phyloP scores from a whole-genome alignment of 495 filamentous ascomycete genomes.

The Aspergillus bertholletiae region DNA sequence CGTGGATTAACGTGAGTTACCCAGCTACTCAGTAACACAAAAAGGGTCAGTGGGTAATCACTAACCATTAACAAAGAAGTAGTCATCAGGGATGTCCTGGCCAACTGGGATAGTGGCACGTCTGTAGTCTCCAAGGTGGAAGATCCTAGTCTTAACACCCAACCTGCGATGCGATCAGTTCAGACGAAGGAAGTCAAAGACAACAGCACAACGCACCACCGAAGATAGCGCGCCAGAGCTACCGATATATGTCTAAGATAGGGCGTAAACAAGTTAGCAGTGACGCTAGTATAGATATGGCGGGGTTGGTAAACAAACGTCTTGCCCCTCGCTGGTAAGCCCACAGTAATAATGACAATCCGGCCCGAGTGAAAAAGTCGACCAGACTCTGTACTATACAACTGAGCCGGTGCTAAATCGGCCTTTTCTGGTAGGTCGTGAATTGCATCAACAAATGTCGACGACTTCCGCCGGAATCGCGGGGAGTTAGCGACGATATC shows the following conservation, averaged over 20 bases:
- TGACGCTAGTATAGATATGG: neutral
- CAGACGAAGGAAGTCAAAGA: neutral
- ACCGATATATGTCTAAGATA: constrained; percentile 81
- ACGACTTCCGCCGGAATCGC: constrained; percentile 80
- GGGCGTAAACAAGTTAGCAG: constrained; percentile 10
- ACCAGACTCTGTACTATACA: constrained; percentile 97
- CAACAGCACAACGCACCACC: constrained; percentile 60
- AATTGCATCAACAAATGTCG: constrained; percentile 95
- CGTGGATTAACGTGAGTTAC: neutral
- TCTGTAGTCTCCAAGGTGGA: constrained; percentile 96
- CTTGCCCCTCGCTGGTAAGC: constrained; percentile 92
- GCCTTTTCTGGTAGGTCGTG: constrained; percentile 85
- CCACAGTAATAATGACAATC: constrained; percentile 96
- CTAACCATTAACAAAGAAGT: constrained; percentile 89
- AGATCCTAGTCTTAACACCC: constrained; percentile 95
- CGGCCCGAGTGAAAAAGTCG: constrained; percentile 94
- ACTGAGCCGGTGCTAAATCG: constrained; percentile 88
- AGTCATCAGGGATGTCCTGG: constrained; percentile 90
- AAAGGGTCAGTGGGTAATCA: neutral
- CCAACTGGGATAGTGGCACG: constrained; percentile 83
- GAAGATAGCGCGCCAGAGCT: constrained; percentile 88
- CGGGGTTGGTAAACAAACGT: constrained; percentile 57
- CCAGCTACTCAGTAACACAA: neutral
- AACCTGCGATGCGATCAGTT: constrained; percentile 56
- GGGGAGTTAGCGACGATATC: constrained; percentile 85